phyloP scores from a whole-genome alignment of 805 yeast species.

The Priceomyces haplophilus region DNA sequence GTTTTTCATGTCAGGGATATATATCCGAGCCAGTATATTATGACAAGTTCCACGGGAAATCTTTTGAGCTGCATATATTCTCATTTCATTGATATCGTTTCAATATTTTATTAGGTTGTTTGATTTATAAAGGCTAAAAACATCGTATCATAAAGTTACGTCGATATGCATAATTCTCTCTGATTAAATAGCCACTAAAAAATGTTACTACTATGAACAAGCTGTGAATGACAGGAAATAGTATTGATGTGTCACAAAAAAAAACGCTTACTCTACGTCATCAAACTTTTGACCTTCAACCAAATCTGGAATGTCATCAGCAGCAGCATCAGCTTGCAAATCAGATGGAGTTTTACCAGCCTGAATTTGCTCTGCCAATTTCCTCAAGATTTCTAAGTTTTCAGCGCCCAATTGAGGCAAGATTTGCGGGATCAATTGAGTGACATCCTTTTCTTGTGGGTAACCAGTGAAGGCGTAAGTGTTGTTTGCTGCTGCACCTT shows the following conservation, averaged over 20 bases:
- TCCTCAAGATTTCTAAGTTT: conserved; percentile 82
- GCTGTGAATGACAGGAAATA: conserved; percentile 2
- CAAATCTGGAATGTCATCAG: conserved; percentile 68
- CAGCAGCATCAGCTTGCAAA: conserved; percentile 46
- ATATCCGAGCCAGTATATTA: no score
- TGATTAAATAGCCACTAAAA: conserved; percentile 2
- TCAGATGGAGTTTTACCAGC: conserved; percentile 50
- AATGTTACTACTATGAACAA: conserved; percentile 1
- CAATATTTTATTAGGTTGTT: neutral
- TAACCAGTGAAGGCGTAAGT: conserved; percentile 93
- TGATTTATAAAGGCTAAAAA: conserved; percentile 5
- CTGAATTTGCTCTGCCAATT: conserved; percentile 87
- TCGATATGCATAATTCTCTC: conserved; percentile 5
- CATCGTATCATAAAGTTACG: conserved; percentile 6
- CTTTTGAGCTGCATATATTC: neutral
- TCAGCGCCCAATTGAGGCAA: conserved; percentile 96
- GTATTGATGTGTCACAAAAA: neutral
- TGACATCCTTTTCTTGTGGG: conserved; percentile 87
- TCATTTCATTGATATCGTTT: neutral
- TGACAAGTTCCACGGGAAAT: no score
- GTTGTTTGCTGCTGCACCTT: conserved; percentile 86
- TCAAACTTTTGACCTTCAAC: conserved; percentile 89
- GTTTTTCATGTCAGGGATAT: no score
- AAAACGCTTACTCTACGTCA: conserved; percentile 43
- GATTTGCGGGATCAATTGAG: conserved; percentile 91